These are phyloP conservation scores for Ambrosia trifida DNA, from an alignment of 129 eudicot genomes.

Conservation along the genomic window DNA sequence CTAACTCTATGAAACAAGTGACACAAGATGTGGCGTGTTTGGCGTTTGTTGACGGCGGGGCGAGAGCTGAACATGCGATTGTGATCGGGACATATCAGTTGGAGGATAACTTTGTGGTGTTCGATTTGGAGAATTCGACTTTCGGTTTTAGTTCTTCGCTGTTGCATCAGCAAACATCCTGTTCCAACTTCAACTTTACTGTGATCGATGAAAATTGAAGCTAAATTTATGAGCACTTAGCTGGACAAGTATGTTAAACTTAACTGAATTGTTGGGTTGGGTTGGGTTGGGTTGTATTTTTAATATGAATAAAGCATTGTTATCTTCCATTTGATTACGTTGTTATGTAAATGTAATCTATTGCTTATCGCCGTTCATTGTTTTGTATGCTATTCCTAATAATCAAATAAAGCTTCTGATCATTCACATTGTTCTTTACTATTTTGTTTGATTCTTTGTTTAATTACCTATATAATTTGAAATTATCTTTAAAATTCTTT, in stretches of 20 bases:
- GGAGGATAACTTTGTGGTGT: conserved; percentile 43
- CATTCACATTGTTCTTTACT: no score
- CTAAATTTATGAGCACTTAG: neutral
- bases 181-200: conserved; percentile 52
- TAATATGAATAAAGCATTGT: no score
- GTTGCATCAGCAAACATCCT: conserved; percentile 38
- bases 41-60: conserved; percentile 52
- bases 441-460: no score
- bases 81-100: conserved; percentile 49
- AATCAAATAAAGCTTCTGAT: no score
- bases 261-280: no score
- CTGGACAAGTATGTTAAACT: neutral
- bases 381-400: no score
- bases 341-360: no score
- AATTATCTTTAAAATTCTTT: no score
- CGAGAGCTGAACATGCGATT: conserved; percentile 24
- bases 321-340: no score
- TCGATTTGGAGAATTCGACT: conserved; percentile 45
- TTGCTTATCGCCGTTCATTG: no score
- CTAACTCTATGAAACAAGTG: conserved; percentile 39
- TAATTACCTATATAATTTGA: no score
- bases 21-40: conserved; percentile 38
- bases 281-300: no score
- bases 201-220: conserved; percentile 7
- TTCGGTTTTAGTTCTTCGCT: conserved; percentile 53